Base-by-base conservation (phyloP, 2,329 filamentous ascomycete species). In the Thelonectria olida region DNA sequence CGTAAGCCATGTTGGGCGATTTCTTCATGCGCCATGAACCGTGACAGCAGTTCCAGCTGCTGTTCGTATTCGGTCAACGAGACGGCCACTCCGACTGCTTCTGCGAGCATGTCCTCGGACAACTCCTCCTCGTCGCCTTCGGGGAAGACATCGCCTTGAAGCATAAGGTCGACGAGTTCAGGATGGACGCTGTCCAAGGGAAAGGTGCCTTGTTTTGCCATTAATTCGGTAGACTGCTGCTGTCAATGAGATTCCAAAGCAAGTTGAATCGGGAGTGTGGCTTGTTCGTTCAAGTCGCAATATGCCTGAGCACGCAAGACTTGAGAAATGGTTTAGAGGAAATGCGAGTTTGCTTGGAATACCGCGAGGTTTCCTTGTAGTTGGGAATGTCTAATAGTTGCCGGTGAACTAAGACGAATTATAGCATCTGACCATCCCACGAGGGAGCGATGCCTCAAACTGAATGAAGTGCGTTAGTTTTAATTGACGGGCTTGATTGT, bases 1-100 rank as follows among this genome's bases (percentile, higher is more conserved):
- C 55, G 47, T 8, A 73, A 49, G 15, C 65, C 60, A 17, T 64
- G 45, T 7, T 50, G 27, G 2, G 67, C 67, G 2, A 54, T 10
- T 10, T 73, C 71, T 3, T 70, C 64, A n/a, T 72, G 67, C 0
- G 67, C 19, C 25, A 73, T 60, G 9, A 73, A 63, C 8, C 68
- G 66, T 2, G 61, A 62, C 7, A 72, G 34, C 5, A 73, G 27
- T 8, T 60, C 47, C 15, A 58, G 31, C 15, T 73, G 71, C 13
- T 69, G 64, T 1, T 38, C 23, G 0, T 58, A 49, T 1, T 71
- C 63, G 4, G 64, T 58, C 9, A 69, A 60, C 36, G 70, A 62
- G 13, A 73, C 57, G 5, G 71, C 71, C 5, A 72, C 20, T 1
- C 22, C 5, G 17, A 68, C 65, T 3, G 59, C 49, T 2, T 52